phyloP scores from a whole-genome alignment of 441 rosid genomes.

The Brassica balearica region DNA sequence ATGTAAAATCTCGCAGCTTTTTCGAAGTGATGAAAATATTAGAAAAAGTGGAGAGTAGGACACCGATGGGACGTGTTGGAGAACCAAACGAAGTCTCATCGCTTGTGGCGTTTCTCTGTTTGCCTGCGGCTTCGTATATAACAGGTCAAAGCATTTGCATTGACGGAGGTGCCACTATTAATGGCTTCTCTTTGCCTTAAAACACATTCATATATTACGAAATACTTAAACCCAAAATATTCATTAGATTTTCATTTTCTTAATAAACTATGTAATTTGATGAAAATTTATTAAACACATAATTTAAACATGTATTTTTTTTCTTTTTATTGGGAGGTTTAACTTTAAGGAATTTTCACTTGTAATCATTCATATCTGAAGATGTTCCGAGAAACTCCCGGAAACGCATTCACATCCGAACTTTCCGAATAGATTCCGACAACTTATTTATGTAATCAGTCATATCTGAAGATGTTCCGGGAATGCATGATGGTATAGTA shows the following conservation, averaged over 20 bases:
- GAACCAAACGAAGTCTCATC: background rate
- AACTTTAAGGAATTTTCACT: background rate
- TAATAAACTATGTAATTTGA: constrained; percentile 4
- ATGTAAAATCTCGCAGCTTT: background rate
- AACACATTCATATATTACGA: background rate
- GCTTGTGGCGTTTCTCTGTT: background rate
- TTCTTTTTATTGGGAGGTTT: background rate
- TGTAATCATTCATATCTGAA: background rate
- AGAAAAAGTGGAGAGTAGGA: background rate
- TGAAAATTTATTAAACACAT: background rate
- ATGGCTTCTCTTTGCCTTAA: background rate
- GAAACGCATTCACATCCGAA: background rate
- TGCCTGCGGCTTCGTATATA: constrained; percentile 1
- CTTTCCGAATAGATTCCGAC: background rate
- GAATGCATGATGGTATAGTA: constrained; percentile 14
- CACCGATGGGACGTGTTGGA: background rate
- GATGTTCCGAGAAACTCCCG: background rate
- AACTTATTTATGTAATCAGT: background rate
- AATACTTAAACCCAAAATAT: background rate
- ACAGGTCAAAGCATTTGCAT: background rate
- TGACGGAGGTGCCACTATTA: background rate
- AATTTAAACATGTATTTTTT: background rate
- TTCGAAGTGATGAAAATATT: background rate
- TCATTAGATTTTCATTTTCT: background rate
- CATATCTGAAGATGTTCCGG: background rate